These are phyloP conservation scores for Rubia yunnanensis DNA, from an alignment of 257 asterid species.

Conservation along the genomic window DNA sequence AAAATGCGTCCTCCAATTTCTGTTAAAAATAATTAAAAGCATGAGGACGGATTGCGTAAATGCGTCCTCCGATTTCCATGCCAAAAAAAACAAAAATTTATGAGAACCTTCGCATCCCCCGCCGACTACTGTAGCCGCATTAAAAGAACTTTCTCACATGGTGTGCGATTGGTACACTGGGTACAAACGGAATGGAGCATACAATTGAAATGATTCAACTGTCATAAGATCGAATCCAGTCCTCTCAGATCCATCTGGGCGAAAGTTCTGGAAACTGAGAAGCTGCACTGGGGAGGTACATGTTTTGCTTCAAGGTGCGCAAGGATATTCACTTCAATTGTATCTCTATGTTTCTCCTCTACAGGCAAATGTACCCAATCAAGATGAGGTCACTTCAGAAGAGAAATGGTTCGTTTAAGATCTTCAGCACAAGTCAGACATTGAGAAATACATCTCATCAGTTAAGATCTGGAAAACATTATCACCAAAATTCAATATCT, in stretches of 20 bases:
- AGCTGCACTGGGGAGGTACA: constrained; percentile 13
- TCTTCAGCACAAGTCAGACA: constrained; percentile 5
- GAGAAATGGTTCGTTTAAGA: constrained; percentile 20
- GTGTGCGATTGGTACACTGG: too few relatives aligned
- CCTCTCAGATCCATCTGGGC: constrained; percentile 12
- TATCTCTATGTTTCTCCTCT: neutral
- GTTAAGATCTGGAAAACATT: constrained; percentile 1
- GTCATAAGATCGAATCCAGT: constrained; percentile 13
- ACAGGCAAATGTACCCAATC: constrained; percentile 8
- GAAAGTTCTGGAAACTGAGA: constrained; percentile 16
- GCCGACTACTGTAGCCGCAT: too few relatives aligned
- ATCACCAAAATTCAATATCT: neutral
- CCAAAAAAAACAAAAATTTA: too few relatives aligned
- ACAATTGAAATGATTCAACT: too few relatives aligned
- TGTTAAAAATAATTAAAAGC: too few relatives aligned
- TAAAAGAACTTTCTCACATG: too few relatives aligned
- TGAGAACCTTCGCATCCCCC: too few relatives aligned
- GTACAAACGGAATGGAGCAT: too few relatives aligned
- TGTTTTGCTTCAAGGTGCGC: constrained; percentile 16
- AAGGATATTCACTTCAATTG: neutral
- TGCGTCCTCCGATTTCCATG: too few relatives aligned
- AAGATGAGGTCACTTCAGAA: neutral
- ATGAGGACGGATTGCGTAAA: too few relatives aligned
- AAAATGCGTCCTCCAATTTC: too few relatives aligned
- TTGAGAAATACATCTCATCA: constrained; percentile 16